Evolutionary conservation across 1,284 basidiomycete genomes (phyloP), one percentile per base, ranked within the genome.

Genomic region (Tilletia indica): DNA sequence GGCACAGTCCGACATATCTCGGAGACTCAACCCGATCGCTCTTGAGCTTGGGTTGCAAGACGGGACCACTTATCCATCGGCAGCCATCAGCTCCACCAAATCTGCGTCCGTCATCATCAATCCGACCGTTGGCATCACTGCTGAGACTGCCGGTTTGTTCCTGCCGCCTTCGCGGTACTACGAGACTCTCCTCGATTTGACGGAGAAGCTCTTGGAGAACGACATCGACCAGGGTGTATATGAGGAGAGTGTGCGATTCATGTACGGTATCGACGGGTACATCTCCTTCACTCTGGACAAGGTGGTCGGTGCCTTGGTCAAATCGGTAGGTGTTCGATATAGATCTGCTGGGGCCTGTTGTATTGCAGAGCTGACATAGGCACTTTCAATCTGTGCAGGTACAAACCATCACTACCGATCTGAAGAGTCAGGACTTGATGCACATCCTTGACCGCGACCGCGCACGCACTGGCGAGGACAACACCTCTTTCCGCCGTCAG

Each of bases 261-360:
- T 99, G 88, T 98, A 96, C 87, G 93, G 94, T 45, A 95, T 91
- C 76, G 92, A 94, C 87, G 94, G 94, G 78, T 96, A 93, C 84
- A 91, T 91, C 80, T 89, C 93, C 81, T 97, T 96, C 83, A 97
- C 94, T 0, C 86, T 97, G n/a, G 94, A 97, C 86, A 94, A 96
- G 84, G 88, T 96, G 67, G 89, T 96, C 70, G 91, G 91, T 2
- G 80, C 78, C 25, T 71, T 84, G 51, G 75, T 82, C 75, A 84
- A 84, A 73, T 74, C 77, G 54, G 68, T 69, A 34, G 3, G 68
- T 68, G 11, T 47, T 21, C 25, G 16, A n/a, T 21, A 8, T 54
- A 11, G 48, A 3, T 48, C 25, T n/a, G 49, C 42, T 21, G 6
- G 21, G 12, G 21, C 56, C 6, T 39, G 66, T 14, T 68, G 31